Conservation (phyloP, 345 rosid genomes). For the Eucalyptus shirleyi region DNA sequence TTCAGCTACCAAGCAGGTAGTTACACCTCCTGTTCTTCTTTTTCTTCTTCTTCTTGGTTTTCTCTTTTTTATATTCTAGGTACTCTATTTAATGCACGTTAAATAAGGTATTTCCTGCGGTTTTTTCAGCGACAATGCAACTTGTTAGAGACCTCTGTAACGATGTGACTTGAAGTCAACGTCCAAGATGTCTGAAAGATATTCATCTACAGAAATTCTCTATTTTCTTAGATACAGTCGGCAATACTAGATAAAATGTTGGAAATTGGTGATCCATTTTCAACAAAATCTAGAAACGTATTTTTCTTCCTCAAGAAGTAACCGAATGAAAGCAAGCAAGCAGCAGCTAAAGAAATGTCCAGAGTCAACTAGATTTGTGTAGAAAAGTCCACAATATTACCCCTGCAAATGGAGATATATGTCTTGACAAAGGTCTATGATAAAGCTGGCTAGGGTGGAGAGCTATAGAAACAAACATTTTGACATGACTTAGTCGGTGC, state of each 20-base stretch:
- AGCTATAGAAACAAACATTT: no score
- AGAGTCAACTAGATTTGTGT: no score
- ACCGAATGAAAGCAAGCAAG: no score
- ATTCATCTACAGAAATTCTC: not conserved
- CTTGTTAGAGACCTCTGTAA: not conserved
- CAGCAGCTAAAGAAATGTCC: no score
- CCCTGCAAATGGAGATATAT: no score
- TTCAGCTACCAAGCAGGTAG: not conserved
- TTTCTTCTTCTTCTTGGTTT: not conserved
- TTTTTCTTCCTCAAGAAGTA: no score
- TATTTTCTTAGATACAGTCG: not conserved
- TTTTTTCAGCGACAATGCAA: not conserved
- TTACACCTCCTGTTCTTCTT: not conserved
- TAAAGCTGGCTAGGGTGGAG: no score
- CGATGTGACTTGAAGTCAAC: not conserved
- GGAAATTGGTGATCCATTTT: no score
- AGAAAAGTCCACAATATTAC: no score
- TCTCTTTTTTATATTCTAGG: not conserved
- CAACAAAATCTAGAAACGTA: no score
- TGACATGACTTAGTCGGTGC: no score
- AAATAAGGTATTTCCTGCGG: not conserved
- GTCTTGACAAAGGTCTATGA: no score
- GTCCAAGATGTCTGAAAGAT: not conserved
- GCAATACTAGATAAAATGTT: not conserved
- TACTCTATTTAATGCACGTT: not conserved